These are phyloP conservation scores for Priceomyces melissophilus DNA, from an alignment of 805 yeast species.

Conservation along the genomic window DNA sequence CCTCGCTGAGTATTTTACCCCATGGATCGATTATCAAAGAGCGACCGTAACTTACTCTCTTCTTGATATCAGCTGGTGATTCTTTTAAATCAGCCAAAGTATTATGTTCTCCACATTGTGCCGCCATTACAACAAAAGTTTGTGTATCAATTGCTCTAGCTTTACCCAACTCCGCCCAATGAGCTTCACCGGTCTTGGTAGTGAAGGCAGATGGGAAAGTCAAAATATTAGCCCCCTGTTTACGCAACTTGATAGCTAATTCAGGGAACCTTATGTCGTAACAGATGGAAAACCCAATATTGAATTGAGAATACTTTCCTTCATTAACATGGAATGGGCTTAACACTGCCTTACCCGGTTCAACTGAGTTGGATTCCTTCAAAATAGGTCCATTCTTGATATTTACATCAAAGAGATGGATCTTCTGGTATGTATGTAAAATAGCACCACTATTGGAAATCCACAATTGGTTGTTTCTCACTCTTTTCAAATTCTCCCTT, in stretches of 20 bases:
- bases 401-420: constrained; percentile 88
- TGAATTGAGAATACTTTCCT: constrained; percentile 16
- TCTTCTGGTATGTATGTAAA: constrained; percentile 69
- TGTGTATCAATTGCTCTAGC: constrained; percentile 90
- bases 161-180: constrained; percentile 77
- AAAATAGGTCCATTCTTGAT: constrained; percentile 78
- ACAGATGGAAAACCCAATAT: constrained; percentile 72
- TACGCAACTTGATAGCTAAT: constrained; percentile 59
- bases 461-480: constrained; percentile 73
- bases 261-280: constrained; percentile 90
- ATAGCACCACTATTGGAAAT: constrained; percentile 63
- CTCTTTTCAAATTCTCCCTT: constrained; percentile 19
- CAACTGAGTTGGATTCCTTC: constrained; percentile 74
- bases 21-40: constrained; percentile 87
- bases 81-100: constrained; percentile 36
- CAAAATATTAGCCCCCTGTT: constrained; percentile 70
- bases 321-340: constrained; percentile 52
- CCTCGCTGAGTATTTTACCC: constrained; percentile 71
- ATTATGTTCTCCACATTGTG: constrained; percentile 78
- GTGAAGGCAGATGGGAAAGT: constrained; percentile 94
- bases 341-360: constrained; percentile 61
- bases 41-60: constrained; percentile 81
- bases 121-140: constrained; percentile 82
- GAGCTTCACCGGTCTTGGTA: constrained; percentile 84
- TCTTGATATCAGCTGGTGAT: constrained; percentile 15